Base-by-base conservation (phyloP, 2,329 filamentous ascomycete genomes). In the Leptographium galeiforme region DNA sequence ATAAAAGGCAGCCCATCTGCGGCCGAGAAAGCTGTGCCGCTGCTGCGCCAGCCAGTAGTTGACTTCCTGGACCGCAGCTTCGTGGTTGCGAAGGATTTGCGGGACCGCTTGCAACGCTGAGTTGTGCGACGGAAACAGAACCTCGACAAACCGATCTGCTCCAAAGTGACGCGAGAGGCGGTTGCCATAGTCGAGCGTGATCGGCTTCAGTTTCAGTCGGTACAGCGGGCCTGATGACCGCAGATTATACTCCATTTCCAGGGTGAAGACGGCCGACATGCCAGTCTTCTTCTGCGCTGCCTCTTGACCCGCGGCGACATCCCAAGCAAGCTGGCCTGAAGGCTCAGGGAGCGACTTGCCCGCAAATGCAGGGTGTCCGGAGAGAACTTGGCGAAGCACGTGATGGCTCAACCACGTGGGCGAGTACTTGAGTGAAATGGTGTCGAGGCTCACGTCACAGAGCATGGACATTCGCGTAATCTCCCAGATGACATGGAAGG, bases 81-180 rank as follows among this genome's bases (percentile, higher is more conserved):
- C 63, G 4, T 68, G 60, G 1, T 70, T 60, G 16, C 63, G 66
- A 2, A 69, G 54, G 0, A 64, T 49, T 0, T 56, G 50, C 0
- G 67, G 63, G 0, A 59, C 52, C 0, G 16, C 8, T 0, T 62
- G 60, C 2, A 64, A 58, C 2, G 59, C 63, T 0, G 62, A 63
- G 1, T 60, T 64, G 0, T 71, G 66, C 0, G 69, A 68, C 0
- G 79, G 78, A 6, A 82, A 66, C 6, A 71, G 61, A 0, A 84
- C 54, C 52, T 82, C 77, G 1, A 84, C 56, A 47, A 82, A 82
- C 0, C 80, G 70, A 57, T 84, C 79, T 0, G 72, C 64, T 0
- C 80, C 79, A 57, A 81, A 81, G 6, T 72, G 73, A 13, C 80
- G 72, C 19, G 67, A 66, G 0, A 83, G 62, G 2, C 80, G 74